Evolutionary conservation across 2,329 filamentous ascomycete genomes (phyloP).

Genomic region (Colletotrichum tropicicola): DNA sequence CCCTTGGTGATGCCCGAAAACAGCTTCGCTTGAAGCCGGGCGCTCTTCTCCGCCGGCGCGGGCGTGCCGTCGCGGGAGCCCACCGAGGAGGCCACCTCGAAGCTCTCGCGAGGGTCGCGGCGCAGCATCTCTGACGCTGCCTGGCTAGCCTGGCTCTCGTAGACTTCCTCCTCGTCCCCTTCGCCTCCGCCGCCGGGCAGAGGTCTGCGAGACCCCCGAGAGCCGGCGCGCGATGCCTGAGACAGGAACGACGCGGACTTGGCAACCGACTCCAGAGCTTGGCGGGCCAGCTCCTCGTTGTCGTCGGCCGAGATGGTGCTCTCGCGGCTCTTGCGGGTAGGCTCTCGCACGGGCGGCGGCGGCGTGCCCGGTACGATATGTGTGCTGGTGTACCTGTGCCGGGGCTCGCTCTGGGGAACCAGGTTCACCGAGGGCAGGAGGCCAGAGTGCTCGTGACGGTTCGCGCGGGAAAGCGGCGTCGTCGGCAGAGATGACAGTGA

Average conservation of each 20-base stretch:
- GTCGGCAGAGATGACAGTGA: conserved; percentile 86
- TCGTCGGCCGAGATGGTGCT: conserved; percentile 82
- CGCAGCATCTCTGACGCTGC: conserved; percentile 80
- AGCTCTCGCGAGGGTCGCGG: conserved; percentile 62
- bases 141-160: conserved; percentile 80
- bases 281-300: conserved; percentile 64
- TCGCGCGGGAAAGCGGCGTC: conserved; percentile 70
- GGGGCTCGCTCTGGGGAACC: conserved; percentile 67
- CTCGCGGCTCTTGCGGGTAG: conserved; percentile 77
- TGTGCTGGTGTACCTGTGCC: conserved; percentile 50
- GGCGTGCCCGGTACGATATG: conserved; percentile 52
- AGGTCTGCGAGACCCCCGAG: conserved; percentile 24
- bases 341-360: conserved; percentile 55
- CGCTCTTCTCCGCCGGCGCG: conserved; percentile 53
- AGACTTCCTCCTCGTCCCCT: conserved; percentile 68
- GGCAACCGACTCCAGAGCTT: conserved; percentile 62
- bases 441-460: conserved; percentile 53
- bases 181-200: conserved; percentile 38
- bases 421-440: conserved; percentile 72
- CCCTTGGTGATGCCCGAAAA: conserved; percentile 55
- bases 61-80: conserved; percentile 55
- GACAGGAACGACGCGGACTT: conserved; percentile 49
- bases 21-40: conserved; percentile 60
- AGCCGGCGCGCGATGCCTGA: conserved; percentile 36
- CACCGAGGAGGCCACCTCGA: conserved; percentile 56